Evolutionary conservation across 148 eudicot species (phyloP).

Genomic region (Selenicereus undatus): DNA sequence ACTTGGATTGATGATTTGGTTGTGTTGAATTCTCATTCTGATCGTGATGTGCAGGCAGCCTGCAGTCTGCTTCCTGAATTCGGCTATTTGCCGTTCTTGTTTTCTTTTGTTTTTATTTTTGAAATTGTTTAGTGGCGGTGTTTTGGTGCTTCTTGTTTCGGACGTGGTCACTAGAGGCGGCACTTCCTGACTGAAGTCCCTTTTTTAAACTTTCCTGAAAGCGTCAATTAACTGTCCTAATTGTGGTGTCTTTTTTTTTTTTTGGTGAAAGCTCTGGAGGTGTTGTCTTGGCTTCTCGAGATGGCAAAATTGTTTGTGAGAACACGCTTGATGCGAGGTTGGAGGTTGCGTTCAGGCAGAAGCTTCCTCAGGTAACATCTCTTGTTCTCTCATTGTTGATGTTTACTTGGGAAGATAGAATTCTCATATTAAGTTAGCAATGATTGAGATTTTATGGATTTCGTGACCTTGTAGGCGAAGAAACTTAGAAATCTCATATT

Average conservation of each 20-base stretch:
- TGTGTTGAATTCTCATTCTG: not conserved
- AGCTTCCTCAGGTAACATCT: slow-evolving; percentile 74
- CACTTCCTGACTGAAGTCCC: not conserved
- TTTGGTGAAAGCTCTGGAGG: slow-evolving; percentile 63
- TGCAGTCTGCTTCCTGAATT: not conserved
- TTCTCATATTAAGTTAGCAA: not conserved
- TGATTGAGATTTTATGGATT: not conserved
- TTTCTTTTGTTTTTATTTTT: not conserved
- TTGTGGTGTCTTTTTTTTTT: slow-evolving; percentile 18
- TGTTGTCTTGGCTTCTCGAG: slow-evolving; percentile 92
- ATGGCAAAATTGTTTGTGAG: slow-evolving; percentile 94
- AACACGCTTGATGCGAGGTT: slow-evolving; percentile 94
- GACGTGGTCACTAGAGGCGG: not conserved
- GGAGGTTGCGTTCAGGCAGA: slow-evolving; percentile 87
- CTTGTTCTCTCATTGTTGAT: slow-evolving; percentile 4
- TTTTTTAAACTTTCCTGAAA: not conserved
- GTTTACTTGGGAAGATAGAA: not conserved
- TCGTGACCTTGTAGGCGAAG: not conserved
- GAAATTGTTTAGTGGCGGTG: not conserved
- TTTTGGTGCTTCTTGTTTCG: not conserved
- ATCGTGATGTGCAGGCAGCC: not conserved
- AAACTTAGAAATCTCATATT: no score
- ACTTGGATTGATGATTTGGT: not conserved
- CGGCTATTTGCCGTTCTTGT: not conserved
- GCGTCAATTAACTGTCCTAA: not conserved